These are phyloP conservation scores for Funneliformis caledonium DNA, from an alignment of 371 early-diverging fungal species.

Conservation along the genomic window DNA sequence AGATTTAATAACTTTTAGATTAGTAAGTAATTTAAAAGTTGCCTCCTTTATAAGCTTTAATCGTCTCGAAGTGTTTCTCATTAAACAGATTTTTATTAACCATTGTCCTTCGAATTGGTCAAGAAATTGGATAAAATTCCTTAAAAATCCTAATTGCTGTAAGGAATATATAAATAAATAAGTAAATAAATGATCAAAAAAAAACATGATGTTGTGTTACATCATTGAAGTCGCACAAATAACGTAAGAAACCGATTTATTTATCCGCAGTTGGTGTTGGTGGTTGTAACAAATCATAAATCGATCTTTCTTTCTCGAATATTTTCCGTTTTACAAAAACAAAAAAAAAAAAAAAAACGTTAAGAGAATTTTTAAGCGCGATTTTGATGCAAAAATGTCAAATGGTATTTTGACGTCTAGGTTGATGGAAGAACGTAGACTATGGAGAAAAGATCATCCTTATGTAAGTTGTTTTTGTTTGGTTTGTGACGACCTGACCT, in stretches of 20 bases:
- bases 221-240: background rate
- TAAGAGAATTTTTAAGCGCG: background rate
- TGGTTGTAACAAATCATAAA: too few relatives aligned
- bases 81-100: too few relatives aligned
- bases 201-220: too few relatives aligned
- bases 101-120: too few relatives aligned
- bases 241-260: background rate
- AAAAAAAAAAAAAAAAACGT: background rate
- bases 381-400: slow-evolving; percentile 46
- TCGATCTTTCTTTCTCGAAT: background rate
- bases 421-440: slow-evolving; percentile 93
- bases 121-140: too few relatives aligned
- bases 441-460: slow-evolving; percentile 97
- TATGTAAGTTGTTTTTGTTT: slow-evolving; percentile 57
- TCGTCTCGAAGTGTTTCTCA: too few relatives aligned
- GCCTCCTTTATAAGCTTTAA: too few relatives aligned
- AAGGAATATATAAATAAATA: too few relatives aligned
- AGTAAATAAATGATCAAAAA: too few relatives aligned
- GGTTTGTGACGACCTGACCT: background rate
- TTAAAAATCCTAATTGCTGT: too few relatives aligned
- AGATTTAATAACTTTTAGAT: too few relatives aligned
- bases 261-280: background rate
- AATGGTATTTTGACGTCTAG: slow-evolving; percentile 74
- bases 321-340: background rate
- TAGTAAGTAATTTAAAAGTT: too few relatives aligned